Base-by-base conservation (phyloP, 1,284 basidiomycete species). In the Microbotryum intermedium region DNA sequence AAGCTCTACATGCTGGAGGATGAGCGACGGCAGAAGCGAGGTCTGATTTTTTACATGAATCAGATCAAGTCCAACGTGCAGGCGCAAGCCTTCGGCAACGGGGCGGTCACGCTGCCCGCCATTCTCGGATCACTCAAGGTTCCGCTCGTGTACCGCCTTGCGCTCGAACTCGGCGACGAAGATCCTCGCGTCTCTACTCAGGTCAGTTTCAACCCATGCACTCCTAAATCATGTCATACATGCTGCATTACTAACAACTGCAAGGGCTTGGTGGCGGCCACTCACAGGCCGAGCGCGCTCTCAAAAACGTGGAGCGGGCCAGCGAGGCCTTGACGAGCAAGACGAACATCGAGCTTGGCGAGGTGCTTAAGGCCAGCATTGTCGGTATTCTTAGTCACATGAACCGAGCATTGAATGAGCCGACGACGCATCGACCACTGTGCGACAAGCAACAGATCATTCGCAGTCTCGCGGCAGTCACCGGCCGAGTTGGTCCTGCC, bases 331-430 rank as follows among this genome's bases (percentile, higher is more conserved):
- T 70, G 58, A 67, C 54, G 60, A 49, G 71, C 69, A 62, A 67
- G 64, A 51, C 68, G 71, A 69, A 69, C 59, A 64, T 64, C 20
- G 78, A 82, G 61, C 74, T 87, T 43, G 78, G 80, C 18, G 72
- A 73, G 0, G 84, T 90, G 64, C 78, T 93, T 58, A 84, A 84
- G 73, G 77, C 77, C 10, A 81, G 89, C 68, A 85, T 92, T 77
- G 80, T 93, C 9, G 90, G 88, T 6, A 79, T 93, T 56, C 84
- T 94, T 23, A 83, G 87, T 0, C 79, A 84, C 60, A 79, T 93
- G 69, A 91, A 86, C 62, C 88, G 91, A 45, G 83, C 85, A 74
- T 75, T 95, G 49, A 88, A 90, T 71, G 89, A 90, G 64, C 78
- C 86, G 4, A 81, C 84, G 16, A 86, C 86, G 1, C 89, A 86